Evolutionary conservation across 805 yeast species (phyloP), one percentile per base, ranked within the genome.

Genomic region (Kregervanrija pseudodelftensis): DNA sequence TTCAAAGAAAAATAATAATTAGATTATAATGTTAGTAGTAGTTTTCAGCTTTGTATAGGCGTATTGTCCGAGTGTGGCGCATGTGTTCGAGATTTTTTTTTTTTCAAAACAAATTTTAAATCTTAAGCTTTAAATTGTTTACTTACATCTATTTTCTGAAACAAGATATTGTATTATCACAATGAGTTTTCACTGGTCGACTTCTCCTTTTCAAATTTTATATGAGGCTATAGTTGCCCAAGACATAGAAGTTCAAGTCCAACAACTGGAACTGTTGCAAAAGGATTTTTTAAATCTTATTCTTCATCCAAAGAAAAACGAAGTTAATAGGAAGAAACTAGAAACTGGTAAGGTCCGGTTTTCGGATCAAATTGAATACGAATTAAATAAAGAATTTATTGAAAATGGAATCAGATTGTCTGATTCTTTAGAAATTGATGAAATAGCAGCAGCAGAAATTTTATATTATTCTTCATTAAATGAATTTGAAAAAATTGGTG

Each of bases 391-490:
- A 39, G 76, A 77, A 34, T 90, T 88, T 53, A 69, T 83, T 35
- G 71, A 78, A 42, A 69, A 75, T 4, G 74, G 88, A 1, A 68
- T 79, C 4, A 68, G 69, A 17, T 56, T 84, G 13, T 67, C 90
- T 0, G 85, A 80, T 50, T 79, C 79, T 34, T 69, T 91, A 42
- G 70, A 85, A 41, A 67, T 91, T 42, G 95, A 91, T 61, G 97
- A 91, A 59, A 42, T 85, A 30, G 69, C 76, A 2, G 75, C 86
- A 1, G 93, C 95, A 1, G 85, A 88, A 56, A 58, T 86, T 28
- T 69, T 90, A 2, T 74, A 66, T 41, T 60, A 63, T 48, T 74
- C 88, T 3, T 59, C 60, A 17, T 66, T 54, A 42, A 60, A 55
- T 48, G 64, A 56, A 54, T 40, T 47, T 8, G 44, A 48, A 7